Evolutionary conservation across 768 basidiomycete genomes (phyloP), one percentile per base, ranked within the genome.

Genomic region (Tulasnella sp.): DNA sequence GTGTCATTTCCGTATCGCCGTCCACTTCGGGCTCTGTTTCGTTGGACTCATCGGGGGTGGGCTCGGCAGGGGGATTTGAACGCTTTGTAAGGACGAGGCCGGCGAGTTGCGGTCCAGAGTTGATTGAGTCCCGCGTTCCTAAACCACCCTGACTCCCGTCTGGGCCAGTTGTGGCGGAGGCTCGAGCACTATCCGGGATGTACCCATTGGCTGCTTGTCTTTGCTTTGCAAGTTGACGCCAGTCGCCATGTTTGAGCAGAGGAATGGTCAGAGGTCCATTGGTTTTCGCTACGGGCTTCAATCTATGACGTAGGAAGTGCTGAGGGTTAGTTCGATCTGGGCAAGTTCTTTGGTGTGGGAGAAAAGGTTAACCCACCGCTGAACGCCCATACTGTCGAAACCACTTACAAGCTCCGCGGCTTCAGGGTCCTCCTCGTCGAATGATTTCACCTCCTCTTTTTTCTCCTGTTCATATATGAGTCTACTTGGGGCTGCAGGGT

Each of bases 231-330:
- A n/a, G n/a, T 77, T 92, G 93, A 64, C 95, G 88, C 97, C 97
- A 99, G 85, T 99, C 97, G 41, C 91, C 90, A 84, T 98, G 97
- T 83, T 95, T 88, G 72, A 95, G 88, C 0, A 96, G 88, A 20
- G 97, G 92, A 69, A 99, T 98, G 48, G 98, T 91, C 14, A 98
- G 89, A 0, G 94, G 94, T 5, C 88, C 90, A 58, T 90, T 84
- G 16, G 89, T 86, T 75, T 85, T 87, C 81, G 88, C 88, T n/a
- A 18, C 58, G 12, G 28, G 44, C 74, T 46, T 40, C 46, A 75
- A 80, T 79, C 75, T 72, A 75, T 80, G 82, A 81, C 78, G 82
- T 80, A 80, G 84, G 81, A 78, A 79, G 83, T 82, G 82, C 82
- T 93, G 92, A 87, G 84, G 90, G 92, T 94, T 91, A n/a, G n/a